Evolutionary conservation across 208 protist species (phyloP), one percentile per base, ranked within the genome.

Genomic region (Crithidia acanthocephali): DNA sequence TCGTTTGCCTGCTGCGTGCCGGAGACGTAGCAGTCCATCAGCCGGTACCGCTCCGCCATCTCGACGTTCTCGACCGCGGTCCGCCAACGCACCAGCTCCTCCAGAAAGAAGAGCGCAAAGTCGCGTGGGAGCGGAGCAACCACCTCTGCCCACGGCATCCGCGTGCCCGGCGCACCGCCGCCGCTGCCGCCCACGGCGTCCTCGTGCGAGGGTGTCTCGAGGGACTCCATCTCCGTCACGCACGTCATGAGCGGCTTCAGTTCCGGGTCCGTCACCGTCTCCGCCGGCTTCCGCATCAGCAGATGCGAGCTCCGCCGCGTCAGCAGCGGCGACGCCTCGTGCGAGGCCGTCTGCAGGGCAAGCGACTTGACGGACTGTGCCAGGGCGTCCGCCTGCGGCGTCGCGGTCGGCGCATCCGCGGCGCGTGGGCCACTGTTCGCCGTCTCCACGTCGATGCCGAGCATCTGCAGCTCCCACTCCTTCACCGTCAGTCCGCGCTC

Each of bases 11-110:
- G 15, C 56, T 59, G 48, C 5, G 51, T 61, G 15, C 51, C 58
- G 20, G 68, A 56, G 15, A 72, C 76, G 53, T 81, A 80, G 11
- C 55, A 47, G 61, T 81, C 81, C 5, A 81, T 32, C 35, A 89
- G 45, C 30, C 51, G 66, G 64, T 87, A 92, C 2, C 83, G 72
- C 72, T 73, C 83, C 4, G 45, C 57, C 2, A 40, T 62, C 59
- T 92, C 84, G 11, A 66, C 44, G 8, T 69, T 70, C 61, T 80
- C 72, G 1, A 89, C 67, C 11, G 44, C 63, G 35, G 66, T 72
- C 22, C 87, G 76, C 82, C 87, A 92, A 2, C 79, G 76, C 33
- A 87, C 73, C 30, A 92, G 59, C 76, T 92, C 84, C 1, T 90
- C 84, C 5, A 92, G 56, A 57, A 92, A 92, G 61, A 89, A 90